Evolutionary conservation across 495 filamentous ascomycete species (phyloP).

Genomic region (Monascus purpureus): DNA sequence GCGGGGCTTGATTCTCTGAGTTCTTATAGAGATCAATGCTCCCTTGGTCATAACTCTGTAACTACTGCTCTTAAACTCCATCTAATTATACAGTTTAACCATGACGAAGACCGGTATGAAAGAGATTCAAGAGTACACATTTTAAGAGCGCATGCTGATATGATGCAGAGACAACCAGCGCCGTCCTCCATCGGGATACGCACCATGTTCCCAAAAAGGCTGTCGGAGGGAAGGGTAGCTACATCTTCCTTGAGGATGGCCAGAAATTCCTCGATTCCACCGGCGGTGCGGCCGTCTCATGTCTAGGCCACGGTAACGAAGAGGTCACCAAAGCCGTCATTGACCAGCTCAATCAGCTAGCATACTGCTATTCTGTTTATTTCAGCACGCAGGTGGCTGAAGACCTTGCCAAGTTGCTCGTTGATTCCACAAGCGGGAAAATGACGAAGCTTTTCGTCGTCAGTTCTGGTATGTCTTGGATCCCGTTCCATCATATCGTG

Average conservation of each 20-base stretch:
- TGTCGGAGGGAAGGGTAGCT: constrained; percentile 29
- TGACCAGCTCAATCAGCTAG: constrained; percentile 33
- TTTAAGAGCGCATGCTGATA: too few relatives aligned
- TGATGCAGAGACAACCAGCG: too few relatives aligned
- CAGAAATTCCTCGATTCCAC: constrained; percentile 50
- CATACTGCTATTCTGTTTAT: constrained; percentile 40
- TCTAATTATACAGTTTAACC: too few relatives aligned
- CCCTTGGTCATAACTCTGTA: too few relatives aligned
- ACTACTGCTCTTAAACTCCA: too few relatives aligned
- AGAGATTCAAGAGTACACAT: too few relatives aligned
- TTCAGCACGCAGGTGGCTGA: constrained; percentile 35
- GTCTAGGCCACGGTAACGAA: constrained; percentile 34
- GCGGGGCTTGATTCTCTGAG: too few relatives aligned
- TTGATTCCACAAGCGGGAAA: constrained; percentile 31
- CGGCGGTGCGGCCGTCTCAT: constrained; percentile 37
- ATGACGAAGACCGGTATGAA: too few relatives aligned
- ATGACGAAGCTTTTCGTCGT: constrained; percentile 32
- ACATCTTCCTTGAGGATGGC: constrained; percentile 41
- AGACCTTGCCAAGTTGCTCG: constrained; percentile 26
- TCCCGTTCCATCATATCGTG: background rate
- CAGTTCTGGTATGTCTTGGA: constrained; percentile 44
- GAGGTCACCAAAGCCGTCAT: constrained; percentile 30
- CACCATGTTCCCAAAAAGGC: constrained; percentile 25
- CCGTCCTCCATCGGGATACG: constrained; percentile 30
- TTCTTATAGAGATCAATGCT: too few relatives aligned